Conservation (phyloP, 805 yeast genomes). For the Kodamaea kakaduensis region DNA sequence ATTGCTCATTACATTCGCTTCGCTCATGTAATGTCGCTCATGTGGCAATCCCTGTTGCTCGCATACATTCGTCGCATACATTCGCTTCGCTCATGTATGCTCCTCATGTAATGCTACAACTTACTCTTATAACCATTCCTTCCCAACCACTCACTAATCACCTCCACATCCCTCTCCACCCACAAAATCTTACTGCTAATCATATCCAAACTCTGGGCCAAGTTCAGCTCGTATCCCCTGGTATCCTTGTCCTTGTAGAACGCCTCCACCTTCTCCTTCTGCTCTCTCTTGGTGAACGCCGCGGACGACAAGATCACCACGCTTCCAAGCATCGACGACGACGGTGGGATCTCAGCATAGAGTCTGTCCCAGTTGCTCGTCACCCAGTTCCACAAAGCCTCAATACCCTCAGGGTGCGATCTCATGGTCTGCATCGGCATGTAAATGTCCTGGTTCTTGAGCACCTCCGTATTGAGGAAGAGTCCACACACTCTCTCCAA, state of each 20-base stretch:
- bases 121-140: constrained; percentile 27
- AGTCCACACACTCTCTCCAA: constrained; percentile 53
- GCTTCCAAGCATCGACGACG: constrained; percentile 72
- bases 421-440: constrained; percentile 75
- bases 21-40: no score
- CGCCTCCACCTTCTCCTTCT: constrained; percentile 46
- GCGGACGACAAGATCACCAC: constrained; percentile 62
- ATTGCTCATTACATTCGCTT: no score
- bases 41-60: no score
- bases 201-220: constrained; percentile 63
- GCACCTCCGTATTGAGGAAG: constrained; percentile 52
- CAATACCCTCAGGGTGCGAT: constrained; percentile 59
- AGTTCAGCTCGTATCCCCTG: constrained; percentile 60
- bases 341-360: constrained; percentile 68
- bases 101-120: no score
- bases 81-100: no score
- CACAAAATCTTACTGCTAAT: constrained; percentile 54
- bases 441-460: constrained; percentile 68
- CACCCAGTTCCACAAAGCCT: constrained; percentile 71
- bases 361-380: constrained; percentile 69
- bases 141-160: constrained; percentile 48
- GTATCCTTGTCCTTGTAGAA: constrained; percentile 55
- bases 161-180: constrained; percentile 52
- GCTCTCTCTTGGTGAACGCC: constrained; percentile 55
- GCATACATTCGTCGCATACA: no score